Evolutionary conservation across 306 rosid genomes (phyloP), one percentile per base, ranked within the genome.

Genomic region (Pachyrhizus erosus): DNA sequence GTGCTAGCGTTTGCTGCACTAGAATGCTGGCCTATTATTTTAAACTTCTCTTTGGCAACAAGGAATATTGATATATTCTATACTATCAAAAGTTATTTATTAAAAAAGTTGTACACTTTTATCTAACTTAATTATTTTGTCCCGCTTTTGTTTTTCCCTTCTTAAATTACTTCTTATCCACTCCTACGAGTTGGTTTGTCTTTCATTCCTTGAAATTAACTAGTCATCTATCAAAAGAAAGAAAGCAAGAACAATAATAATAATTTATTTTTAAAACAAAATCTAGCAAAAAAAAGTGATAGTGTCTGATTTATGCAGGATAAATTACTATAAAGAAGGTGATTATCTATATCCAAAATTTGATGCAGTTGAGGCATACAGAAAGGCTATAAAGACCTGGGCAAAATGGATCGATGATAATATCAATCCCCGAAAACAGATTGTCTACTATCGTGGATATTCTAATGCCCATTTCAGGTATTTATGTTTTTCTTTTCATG

Each of bases 401-500:
- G 94, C 84, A 70, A 90, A 84, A 20, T 96, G 97, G 99, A 84
- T 96, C 18, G 97, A 93, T 55, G 21, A 48, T 34, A 92, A 93
- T 73, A 87, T 93, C 82, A 85, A 92, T 81, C 97, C 97, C 33
- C 64, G 55, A 76, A 91, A 88, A 73, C 94, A 93, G 86, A 74
- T 87, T 70, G 92, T 96, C 64, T 89, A 93, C 88, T 93, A 96
- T 75, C 96, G 99, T 11, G 99, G 99, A 55, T 96, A 96, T 87
- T 96, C 98, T 45, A 80, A 94, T 60, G 91, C 98, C 37, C 99
- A 96, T 92, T 96, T 96, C 90, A 89, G 98, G 98, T 96, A 84
- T 83, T 40, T 49, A 45, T 54, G 24, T 42, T 67, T 49, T 75
- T 57, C 33, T 64, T 20, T 49, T 60, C 11, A 26, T 2, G 26